Evolutionary conservation across 2,329 filamentous ascomycete genomes (phyloP), one percentile per base, ranked within the genome.

Genomic region (Apiospora rasikravindrae): DNA sequence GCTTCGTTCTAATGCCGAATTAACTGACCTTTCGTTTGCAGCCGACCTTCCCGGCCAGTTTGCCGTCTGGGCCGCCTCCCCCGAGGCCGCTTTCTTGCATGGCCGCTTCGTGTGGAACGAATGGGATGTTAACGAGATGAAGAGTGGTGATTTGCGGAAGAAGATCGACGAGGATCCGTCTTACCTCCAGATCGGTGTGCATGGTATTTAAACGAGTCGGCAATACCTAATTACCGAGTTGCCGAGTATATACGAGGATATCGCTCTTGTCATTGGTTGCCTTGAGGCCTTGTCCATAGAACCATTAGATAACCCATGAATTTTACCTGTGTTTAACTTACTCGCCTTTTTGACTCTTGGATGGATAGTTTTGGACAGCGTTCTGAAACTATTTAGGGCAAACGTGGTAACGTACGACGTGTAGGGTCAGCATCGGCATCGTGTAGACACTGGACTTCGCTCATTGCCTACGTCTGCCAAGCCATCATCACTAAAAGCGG

Each of bases 41-140:
- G 57, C 33, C 84, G 33, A 64, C 22, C 57, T 64, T 14, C 8
- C 57, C 5, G 57, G 57, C 33, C 57, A 64, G 19, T 87, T 87
- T 74, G 72, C 77, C 2, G 80, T 87, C 6, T 87, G 86, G 86
- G 76, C 83, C 37, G 80, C 83, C 0, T 83, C 81, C 33, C 74
- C 81, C 0, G 85, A 88, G 73, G 85, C 86, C 0, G 76, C 74
- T 7, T 88, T 88, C 73, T 75, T 88, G 33, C 84, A 82, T 51
- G 80, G 83, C 2, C 85, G 83, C 61, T 84, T 84, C 33, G 75
- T 88, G 0, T 88, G 85, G 83, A 81, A 82, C 14, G 84, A 85
- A 26, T 88, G 86, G 86, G 87, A 88, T 76, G 82, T 88, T 0
- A 81, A 85, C 51, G 86, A 88, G 74, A 80, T 88, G 49, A 84